Percentiles rank a stretch among this genome's conserved stretches.
phyloP scores from a whole-genome alignment of 2,329 filamentous ascomycete genomes.

The Stachybotrys elegans region DNA sequence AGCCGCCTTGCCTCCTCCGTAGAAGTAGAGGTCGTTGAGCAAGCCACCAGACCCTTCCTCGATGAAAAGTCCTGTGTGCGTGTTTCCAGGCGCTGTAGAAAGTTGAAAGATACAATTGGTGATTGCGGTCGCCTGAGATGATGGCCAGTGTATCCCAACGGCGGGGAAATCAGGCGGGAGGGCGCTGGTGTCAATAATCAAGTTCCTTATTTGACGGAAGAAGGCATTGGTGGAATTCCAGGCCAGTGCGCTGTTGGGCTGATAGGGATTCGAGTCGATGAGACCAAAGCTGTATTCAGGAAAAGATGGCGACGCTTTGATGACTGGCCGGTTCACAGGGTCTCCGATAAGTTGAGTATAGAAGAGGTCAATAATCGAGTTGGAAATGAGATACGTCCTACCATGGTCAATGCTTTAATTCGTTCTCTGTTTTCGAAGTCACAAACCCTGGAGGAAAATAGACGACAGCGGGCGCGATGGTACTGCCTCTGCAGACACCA shows the following conservation, averaged over 20 bases:
- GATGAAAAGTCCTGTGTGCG: slow-evolving; percentile 55
- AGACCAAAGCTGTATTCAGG: slow-evolving; percentile 33
- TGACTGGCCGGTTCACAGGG: slow-evolving; percentile 49
- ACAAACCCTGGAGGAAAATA: slow-evolving; percentile 32
- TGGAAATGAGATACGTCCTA: slow-evolving; percentile 64
- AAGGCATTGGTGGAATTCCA: slow-evolving; percentile 56
- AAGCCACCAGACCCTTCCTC: slow-evolving; percentile 62
- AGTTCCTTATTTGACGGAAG: slow-evolving; percentile 53
- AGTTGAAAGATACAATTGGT: slow-evolving; percentile 54
- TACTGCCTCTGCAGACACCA: slow-evolving; percentile 22
- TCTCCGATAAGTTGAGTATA: slow-evolving; percentile 77
- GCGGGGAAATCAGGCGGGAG: slow-evolving; percentile 39
- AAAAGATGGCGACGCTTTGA: slow-evolving; percentile 50
- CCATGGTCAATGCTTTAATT: slow-evolving; percentile 1
- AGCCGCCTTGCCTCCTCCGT: slow-evolving; percentile 59
- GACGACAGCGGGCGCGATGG: slow-evolving; percentile 30
- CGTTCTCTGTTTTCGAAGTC: neutral
- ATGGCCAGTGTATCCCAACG: slow-evolving; percentile 62
- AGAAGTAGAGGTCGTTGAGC: slow-evolving; percentile 64
- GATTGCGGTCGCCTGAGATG: slow-evolving; percentile 57
- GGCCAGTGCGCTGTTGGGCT: slow-evolving; percentile 29
- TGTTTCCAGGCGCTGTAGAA: slow-evolving; percentile 37
- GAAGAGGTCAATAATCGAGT: slow-evolving; percentile 69
- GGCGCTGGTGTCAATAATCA: slow-evolving; percentile 49
- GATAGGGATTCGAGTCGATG: slow-evolving; percentile 43